Conservation (phyloP, 2,329 filamentous ascomycete genomes). For the Pseudogymnoascus sp. region DNA sequence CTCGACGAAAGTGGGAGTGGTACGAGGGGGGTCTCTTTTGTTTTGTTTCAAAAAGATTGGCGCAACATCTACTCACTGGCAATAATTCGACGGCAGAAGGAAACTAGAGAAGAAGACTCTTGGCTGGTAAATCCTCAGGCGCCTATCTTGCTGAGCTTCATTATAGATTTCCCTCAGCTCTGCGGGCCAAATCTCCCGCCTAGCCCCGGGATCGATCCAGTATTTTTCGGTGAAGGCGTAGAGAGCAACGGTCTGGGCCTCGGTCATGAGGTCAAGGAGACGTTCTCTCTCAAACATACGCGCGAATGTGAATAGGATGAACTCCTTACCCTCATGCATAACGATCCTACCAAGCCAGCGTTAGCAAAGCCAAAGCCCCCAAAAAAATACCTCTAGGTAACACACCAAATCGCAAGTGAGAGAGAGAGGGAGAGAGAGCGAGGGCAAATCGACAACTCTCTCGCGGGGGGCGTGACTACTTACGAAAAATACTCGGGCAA, state of each 20-base stretch:
- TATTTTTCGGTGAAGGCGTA: not conserved
- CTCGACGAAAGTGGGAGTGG: too few species aligned
- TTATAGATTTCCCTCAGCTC: not conserved
- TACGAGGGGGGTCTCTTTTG: too few species aligned
- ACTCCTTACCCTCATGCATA: too few species aligned
- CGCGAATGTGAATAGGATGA: not conserved
- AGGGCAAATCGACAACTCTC: too few species aligned
- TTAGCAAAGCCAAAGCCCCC: too few species aligned
- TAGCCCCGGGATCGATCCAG: not conserved
- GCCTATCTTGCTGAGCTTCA: not conserved
- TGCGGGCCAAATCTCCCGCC: not conserved
- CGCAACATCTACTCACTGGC: not conserved
- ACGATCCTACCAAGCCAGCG: too few species aligned
- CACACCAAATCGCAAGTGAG: too few species aligned
- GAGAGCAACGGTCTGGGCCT: not conserved
- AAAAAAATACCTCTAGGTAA: too few species aligned
- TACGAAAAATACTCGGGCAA: not conserved
- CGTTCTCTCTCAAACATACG: too few species aligned
- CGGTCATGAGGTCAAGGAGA: not conserved
- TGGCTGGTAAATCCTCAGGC: not conserved
- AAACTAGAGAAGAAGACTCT: not conserved
- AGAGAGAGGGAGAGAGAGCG: too few species aligned
- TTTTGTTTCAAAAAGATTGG: too few species aligned
- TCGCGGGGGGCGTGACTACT: not conserved
- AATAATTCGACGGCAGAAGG: not conserved